Evolutionary conservation across 73 alveolate genomes (phyloP).

Genomic region (Paramecium sonneborni): DNA sequence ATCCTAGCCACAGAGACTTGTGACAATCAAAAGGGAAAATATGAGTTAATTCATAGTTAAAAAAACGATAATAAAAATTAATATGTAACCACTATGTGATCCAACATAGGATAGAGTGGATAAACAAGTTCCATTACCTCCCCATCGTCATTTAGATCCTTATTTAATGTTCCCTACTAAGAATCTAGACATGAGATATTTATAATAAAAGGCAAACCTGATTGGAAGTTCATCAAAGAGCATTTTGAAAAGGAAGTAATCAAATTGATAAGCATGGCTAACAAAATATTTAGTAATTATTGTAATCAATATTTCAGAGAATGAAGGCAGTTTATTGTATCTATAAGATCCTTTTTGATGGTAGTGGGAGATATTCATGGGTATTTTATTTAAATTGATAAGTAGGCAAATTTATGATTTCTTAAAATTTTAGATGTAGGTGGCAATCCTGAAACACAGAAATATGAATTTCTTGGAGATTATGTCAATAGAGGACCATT

Average conservation of each 20-base stretch:
- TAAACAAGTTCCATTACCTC: constrained; percentile 40
- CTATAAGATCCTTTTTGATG: constrained; percentile 78
- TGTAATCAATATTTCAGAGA: neutral
- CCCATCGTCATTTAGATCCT: neutral
- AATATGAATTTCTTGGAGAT: constrained; percentile 77
- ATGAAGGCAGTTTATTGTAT: constrained; percentile 83
- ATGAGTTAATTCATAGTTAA: neutral
- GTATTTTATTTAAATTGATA: neutral
- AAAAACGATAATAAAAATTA: constrained; percentile 34
- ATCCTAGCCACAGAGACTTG: neutral
- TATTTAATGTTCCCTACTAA: constrained; percentile 39
- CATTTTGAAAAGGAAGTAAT: constrained; percentile 16
- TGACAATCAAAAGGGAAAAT: neutral
- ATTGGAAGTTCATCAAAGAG: constrained; percentile 25
- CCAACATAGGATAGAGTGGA: constrained; percentile 37
- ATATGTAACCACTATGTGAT: constrained; percentile 6
- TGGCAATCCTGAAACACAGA: constrained; percentile 78
- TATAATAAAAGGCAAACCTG: neutral
- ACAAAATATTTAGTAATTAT: constrained; percentile 26
- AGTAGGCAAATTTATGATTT: constrained; percentile 77
- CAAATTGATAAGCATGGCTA: constrained; percentile 34
- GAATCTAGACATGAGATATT: neutral
- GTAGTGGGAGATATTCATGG: constrained; percentile 92
- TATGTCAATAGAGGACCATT: constrained; percentile 80
- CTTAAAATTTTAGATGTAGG: constrained; percentile 81